Percentiles rank a stretch among this genome's conserved stretches.
Evolutionary conservation across 805 yeast genomes (phyloP).

Genomic region (Candida maesae): DNA sequence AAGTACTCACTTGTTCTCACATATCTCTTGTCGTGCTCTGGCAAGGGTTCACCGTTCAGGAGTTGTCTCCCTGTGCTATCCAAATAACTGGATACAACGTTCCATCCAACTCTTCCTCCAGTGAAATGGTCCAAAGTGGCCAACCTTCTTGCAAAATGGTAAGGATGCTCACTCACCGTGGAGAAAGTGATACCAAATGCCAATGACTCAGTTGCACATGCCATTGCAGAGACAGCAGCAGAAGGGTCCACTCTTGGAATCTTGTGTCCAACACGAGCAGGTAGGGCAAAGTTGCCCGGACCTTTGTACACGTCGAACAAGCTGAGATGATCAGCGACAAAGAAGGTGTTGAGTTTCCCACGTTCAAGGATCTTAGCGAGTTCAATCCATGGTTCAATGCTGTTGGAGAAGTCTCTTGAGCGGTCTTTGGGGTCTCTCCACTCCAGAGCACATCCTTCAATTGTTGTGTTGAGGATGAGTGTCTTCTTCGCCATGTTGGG

Average conservation of each 20-base stretch:
- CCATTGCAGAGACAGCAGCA: constrained; percentile 34
- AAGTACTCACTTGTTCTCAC: constrained; percentile 37
- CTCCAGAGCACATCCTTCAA: constrained; percentile 27
- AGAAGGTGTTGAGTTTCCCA: constrained; percentile 37
- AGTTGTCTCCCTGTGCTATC: constrained; percentile 41
- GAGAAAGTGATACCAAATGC: constrained; percentile 40
- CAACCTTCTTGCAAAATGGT: constrained; percentile 32
- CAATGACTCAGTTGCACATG: constrained; percentile 37
- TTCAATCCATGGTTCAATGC: constrained; percentile 34
- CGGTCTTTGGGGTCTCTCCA: constrained; percentile 30
- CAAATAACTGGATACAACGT: constrained; percentile 41
- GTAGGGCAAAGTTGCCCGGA: constrained; percentile 32
- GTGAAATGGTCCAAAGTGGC: constrained; percentile 39
- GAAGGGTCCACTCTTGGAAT: constrained; percentile 35
- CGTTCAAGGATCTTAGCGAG: constrained; percentile 34
- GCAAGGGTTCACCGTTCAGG: constrained; percentile 28
- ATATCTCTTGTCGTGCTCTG: constrained; percentile 41
- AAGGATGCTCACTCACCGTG: constrained; percentile 41
- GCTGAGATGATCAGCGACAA: constrained; percentile 40
- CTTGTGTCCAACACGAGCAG: constrained; percentile 28
- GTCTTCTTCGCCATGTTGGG: no score
- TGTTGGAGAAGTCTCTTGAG: constrained; percentile 10
- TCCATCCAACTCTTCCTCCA: constrained; percentile 45
- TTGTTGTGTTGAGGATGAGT: constrained; percentile 32
- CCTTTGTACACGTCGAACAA: constrained; percentile 40